Percentiles rank a stretch among this genome's conserved stretches.
phyloP scores from a whole-genome alignment of 345 rosid species.

The Rhizophora mangle region DNA sequence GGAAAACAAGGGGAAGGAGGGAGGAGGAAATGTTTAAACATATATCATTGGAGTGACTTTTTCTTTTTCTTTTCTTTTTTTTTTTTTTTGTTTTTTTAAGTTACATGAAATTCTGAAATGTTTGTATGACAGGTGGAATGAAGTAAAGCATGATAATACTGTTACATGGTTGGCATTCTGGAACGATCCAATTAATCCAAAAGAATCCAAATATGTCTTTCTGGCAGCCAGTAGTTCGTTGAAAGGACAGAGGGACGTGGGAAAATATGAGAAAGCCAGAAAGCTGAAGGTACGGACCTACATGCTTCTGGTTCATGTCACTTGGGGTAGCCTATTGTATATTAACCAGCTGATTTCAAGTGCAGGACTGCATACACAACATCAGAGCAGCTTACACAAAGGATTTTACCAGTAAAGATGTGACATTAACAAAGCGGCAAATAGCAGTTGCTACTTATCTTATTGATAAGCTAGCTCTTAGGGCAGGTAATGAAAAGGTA shows the following conservation, averaged over 20 bases:
- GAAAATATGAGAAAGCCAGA: slow-evolving; percentile 98
- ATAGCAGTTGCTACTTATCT: slow-evolving; percentile 99
- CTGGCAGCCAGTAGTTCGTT: slow-evolving; percentile 94
- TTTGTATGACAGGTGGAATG: slow-evolving; percentile 83
- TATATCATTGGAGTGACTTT: not conserved
- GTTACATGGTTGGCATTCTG: slow-evolving; percentile 99
- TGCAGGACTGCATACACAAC: slow-evolving; percentile 68
- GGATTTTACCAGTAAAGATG: slow-evolving; percentile 72
- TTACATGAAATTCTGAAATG: slow-evolving; percentile 29
- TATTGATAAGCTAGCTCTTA: slow-evolving; percentile 93
- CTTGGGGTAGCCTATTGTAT: slow-evolving; percentile 6
- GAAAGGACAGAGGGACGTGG: slow-evolving; percentile 97
- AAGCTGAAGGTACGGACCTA: slow-evolving; percentile 62
- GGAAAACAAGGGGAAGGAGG: not conserved
- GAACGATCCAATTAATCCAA: slow-evolving; percentile 92
- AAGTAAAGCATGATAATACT: slow-evolving; percentile 90
- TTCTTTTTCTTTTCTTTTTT: too few relatives aligned
- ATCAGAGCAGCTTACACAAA: slow-evolving; percentile 86
- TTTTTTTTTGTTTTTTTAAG: not conserved
- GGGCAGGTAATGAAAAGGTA: slow-evolving; percentile 99
- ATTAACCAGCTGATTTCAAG: slow-evolving; percentile 14
- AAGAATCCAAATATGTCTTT: slow-evolving; percentile 92
- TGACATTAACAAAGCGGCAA: slow-evolving; percentile 46
- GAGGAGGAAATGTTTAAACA: slow-evolving; percentile 7
- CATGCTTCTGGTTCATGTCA: not conserved